A percentile compares a stretch with the other conserved stretches of the same genome.
phyloP scores from a whole-genome alignment of 2,329 filamentous ascomycete genomes.

The Arthrocladium fulminans region DNA sequence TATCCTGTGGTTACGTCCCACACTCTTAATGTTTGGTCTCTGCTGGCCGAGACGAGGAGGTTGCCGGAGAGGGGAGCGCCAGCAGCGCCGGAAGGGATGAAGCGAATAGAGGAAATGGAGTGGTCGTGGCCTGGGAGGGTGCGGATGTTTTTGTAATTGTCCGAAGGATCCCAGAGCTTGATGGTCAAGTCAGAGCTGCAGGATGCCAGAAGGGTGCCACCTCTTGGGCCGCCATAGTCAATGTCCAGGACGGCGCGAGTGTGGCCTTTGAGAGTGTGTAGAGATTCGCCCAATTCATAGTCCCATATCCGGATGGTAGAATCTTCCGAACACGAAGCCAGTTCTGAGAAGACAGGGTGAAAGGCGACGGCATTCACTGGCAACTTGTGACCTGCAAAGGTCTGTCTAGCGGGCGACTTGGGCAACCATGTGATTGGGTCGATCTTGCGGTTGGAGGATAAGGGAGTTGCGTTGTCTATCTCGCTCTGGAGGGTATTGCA shows the following conservation, averaged over 20 bases:
- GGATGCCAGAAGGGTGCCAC: slow-evolving; percentile 68
- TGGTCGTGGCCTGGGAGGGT: slow-evolving; percentile 89
- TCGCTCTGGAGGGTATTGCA: slow-evolving; percentile 68
- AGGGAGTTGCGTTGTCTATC: slow-evolving; percentile 72
- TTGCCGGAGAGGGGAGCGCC: slow-evolving; percentile 73
- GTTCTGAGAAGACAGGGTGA: slow-evolving; percentile 80
- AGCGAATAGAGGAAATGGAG: slow-evolving; percentile 78
- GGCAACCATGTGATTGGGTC: slow-evolving; percentile 83
- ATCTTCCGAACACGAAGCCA: slow-evolving; percentile 86
- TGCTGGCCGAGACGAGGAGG: slow-evolving; percentile 73
- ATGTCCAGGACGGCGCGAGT: slow-evolving; percentile 81
- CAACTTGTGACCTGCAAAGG: slow-evolving; percentile 70
- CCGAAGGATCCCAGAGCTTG: slow-evolving; percentile 85
- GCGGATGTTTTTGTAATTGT: slow-evolving; percentile 91
- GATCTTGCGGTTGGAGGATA: slow-evolving; percentile 67
- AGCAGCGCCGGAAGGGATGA: slow-evolving; percentile 73
- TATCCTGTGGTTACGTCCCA: slow-evolving; percentile 94
- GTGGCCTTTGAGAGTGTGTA: slow-evolving; percentile 84
- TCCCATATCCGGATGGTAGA: slow-evolving; percentile 96
- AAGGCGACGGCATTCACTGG: slow-evolving; percentile 84
- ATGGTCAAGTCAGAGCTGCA: slow-evolving; percentile 87
- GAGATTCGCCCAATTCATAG: slow-evolving; percentile 85
- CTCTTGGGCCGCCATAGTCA: slow-evolving; percentile 78
- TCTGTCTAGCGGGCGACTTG: slow-evolving; percentile 69
- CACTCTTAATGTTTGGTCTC: slow-evolving; percentile 75